Conservation (phyloP, 176 grass and related monocot genomes). For the Hyparrhenia diplandra region DNA sequence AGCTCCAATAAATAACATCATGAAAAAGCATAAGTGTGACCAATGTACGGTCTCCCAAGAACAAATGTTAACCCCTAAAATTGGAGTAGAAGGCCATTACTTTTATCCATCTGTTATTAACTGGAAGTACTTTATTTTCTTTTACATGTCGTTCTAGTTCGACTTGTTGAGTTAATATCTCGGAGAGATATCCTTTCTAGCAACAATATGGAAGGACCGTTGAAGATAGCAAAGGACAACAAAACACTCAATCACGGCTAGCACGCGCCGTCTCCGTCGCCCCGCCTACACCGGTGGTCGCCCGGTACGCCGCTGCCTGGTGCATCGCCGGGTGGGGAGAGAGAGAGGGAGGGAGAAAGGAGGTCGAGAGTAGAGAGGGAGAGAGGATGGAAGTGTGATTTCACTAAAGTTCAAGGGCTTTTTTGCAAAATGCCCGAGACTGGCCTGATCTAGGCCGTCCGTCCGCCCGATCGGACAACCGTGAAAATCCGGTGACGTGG, state of each 20-base stretch:
- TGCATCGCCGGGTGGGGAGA: too few relatives aligned
- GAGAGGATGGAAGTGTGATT: too few relatives aligned
- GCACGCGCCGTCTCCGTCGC: too few relatives aligned
- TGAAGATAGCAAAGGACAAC: background rate
- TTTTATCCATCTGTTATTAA: background rate
- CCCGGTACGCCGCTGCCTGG: too few relatives aligned
- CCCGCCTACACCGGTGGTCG: too few relatives aligned
- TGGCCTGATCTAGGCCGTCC: too few relatives aligned
- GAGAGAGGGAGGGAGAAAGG: too few relatives aligned
- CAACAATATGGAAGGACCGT: background rate
- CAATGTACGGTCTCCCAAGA: background rate
- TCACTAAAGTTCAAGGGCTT: too few relatives aligned
- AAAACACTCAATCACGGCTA: background rate
- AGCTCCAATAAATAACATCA: background rate
- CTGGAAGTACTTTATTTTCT: background rate
- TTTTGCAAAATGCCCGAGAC: too few relatives aligned
- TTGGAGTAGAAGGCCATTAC: background rate
- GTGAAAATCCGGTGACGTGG: too few relatives aligned
- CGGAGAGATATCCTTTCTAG: background rate
- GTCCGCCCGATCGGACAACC: too few relatives aligned
- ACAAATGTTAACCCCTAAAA: background rate
- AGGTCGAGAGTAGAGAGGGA: too few relatives aligned
- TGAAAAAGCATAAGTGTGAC: background rate
- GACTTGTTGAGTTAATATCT: background rate
- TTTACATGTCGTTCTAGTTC: background rate